A percentile compares a stretch with the other conserved stretches of the same genome.
Evolutionary conservation across 805 yeast genomes (phyloP).

Genomic region (Starmerella tilneyi): DNA sequence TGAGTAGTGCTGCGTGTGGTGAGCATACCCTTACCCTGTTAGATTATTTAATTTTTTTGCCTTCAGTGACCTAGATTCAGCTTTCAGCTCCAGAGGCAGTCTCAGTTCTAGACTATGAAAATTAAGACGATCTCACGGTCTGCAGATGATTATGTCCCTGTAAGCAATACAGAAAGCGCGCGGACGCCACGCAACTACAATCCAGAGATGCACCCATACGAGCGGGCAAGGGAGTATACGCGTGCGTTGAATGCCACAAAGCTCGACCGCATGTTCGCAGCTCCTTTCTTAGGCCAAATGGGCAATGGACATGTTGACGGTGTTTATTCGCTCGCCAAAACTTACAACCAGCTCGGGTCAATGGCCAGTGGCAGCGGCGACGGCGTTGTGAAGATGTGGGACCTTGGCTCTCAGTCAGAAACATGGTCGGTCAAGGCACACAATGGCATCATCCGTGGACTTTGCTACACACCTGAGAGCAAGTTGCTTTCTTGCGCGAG

Average conservation of each 20-base stretch:
- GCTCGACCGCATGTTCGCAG: conserved; percentile 92
- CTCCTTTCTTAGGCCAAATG: conserved; percentile 89
- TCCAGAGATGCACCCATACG: conserved; percentile 94
- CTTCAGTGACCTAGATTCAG: no score
- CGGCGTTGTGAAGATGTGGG: conserved; percentile 92
- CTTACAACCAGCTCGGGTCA: conserved; percentile 55
- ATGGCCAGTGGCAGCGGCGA: conserved; percentile 92
- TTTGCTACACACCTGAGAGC: conserved; percentile 58
- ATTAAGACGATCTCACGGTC: conserved; percentile 83
- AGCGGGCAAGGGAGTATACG: conserved; percentile 92
- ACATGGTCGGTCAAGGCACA: conserved; percentile 74
- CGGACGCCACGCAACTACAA: conserved; percentile 79
- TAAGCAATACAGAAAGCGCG: conserved; percentile 77
- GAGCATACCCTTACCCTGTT: background rate
- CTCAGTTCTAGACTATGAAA: conserved; percentile 54
- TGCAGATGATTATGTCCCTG: conserved; percentile 86
- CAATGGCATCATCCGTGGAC: conserved; percentile 78
- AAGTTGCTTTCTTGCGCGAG: conserved; percentile 75
- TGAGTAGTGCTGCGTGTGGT: background rate
- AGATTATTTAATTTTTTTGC: conserved; percentile 6
- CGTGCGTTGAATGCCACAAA: conserved; percentile 91
- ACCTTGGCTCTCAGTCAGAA: conserved; percentile 69
- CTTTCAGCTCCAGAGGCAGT: no score
- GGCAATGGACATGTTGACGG: conserved; percentile 96
- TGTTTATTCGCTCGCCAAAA: conserved; percentile 75